phyloP scores from a whole-genome alignment of 2,329 filamentous ascomycete species.

The Nigrospora sphaerica region DNA sequence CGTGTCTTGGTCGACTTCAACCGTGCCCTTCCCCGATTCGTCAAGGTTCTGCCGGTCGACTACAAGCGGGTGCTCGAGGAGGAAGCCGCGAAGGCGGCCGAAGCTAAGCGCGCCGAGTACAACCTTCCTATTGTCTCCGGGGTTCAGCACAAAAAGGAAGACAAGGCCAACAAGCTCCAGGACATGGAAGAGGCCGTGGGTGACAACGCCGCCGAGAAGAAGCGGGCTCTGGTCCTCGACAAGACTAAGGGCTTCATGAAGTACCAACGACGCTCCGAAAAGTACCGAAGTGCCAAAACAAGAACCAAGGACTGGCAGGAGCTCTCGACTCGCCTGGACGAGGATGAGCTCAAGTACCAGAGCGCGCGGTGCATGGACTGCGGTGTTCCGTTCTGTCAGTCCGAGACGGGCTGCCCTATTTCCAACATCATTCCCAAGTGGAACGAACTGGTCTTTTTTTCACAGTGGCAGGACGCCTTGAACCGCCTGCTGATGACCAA shows the following conservation, averaged over 20 bases:
- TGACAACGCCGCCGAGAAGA: conserved; percentile 81
- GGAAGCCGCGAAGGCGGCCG: conserved; percentile 77
- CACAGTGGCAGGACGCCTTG: conserved; percentile 88
- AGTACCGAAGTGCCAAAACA: conserved; percentile 79
- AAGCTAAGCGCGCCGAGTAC: conserved; percentile 78
- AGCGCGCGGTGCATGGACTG: conserved; percentile 98
- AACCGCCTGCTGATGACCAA: conserved; percentile 93
- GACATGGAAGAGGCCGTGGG: conserved; percentile 91
- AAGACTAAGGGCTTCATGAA: conserved; percentile 98
- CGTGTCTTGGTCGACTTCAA: conserved; percentile 94
- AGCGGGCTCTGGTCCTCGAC: conserved; percentile 85
- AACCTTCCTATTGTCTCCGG: conserved; percentile 71
- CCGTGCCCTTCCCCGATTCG: conserved; percentile 79
- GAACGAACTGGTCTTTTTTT: conserved; percentile 82
- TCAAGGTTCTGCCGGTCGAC: conserved; percentile 90
- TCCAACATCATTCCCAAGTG: conserved; percentile 97
- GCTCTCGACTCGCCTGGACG: conserved; percentile 76
- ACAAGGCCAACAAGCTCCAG: conserved; percentile 63
- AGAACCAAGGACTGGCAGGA: conserved; percentile 92
- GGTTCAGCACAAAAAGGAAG: conserved; percentile 55
- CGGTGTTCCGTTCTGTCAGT: conserved; percentile 96
- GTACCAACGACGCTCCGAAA: conserved; percentile 86
- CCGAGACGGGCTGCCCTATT: conserved; percentile 90
- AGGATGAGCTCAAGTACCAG: conserved; percentile 95
- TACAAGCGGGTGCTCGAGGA: conserved; percentile 91